Base-by-base conservation (phyloP, 805 yeast species). In the Suhomyces kilbournensis region DNA sequence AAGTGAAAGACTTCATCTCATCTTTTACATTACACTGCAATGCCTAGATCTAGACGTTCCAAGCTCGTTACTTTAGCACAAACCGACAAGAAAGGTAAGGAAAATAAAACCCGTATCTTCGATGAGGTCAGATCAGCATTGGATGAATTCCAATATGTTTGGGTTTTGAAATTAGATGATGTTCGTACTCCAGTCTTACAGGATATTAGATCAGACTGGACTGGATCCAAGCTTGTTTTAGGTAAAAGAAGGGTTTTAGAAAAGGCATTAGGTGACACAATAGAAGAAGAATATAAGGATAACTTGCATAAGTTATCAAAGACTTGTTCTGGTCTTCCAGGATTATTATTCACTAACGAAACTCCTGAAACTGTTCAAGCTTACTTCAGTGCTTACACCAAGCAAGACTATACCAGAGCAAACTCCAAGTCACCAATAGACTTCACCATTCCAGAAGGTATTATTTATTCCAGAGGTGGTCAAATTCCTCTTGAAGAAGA, bases 41-140 rank as follows among this genome's bases (percentile, higher is more conserved):
- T 93, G 99, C 97, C 99, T 56, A 90, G 96, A 81, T 91, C 97
- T 35, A 92, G 85, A 70, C 93, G 98, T 82, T 87, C 97, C 60
- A 94, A 90, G 84, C 85, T 92, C 61, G 96, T 94, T 55, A 89
- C 98, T 12, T 79, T 94, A 62, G 94, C 99, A 38, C 93, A 93
- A 68, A 93, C 98, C 57, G 97, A 91, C 61, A 94, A 91, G 73
- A 94, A 94, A 68, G 97, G 97, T 48, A 85, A 86, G 60, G 97
- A 90, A 62, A 91, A 90, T 74, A 94, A 94, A 70, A 93, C 84
- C 61, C 80, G 93, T 63, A 84, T 93, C 60, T 94, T 91, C 60
- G 97, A 92, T 65, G 97, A 91, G 57, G 85, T 94, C 49, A 85
- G 97, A 74, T 80, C 80, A 54, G 84, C 88, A 17, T 79, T 94